A percentile compares a stretch with the other conserved stretches of the same genome.
Evolutionary conservation across 768 basidiomycete genomes (phyloP).

Genomic region (Botryobasidium botryosum): DNA sequence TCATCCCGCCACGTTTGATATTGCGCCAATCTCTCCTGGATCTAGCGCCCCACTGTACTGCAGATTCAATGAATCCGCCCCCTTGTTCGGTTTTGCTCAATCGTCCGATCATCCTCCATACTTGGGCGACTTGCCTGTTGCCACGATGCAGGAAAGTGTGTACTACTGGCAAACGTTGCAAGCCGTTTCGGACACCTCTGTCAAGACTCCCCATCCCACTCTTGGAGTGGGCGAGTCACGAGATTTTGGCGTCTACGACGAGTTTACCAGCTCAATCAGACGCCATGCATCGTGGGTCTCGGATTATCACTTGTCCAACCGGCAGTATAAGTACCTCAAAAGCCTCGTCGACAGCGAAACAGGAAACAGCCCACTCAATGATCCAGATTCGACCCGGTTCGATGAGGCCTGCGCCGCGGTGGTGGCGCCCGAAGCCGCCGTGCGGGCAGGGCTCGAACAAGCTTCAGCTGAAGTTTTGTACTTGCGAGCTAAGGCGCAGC

Average conservation of each 20-base stretch:
- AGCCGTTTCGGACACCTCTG: constrained; percentile 24
- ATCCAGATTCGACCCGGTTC: not conserved
- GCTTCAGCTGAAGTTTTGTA: too few species aligned
- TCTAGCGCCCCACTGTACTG: constrained; percentile 40
- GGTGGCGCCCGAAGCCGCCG: constrained; percentile 1
- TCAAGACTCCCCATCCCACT: not conserved
- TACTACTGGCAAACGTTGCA: constrained; percentile 44
- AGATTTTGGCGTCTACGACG: too few species aligned
- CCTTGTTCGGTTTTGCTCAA: constrained; percentile 42
- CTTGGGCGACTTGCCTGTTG: constrained; percentile 33
- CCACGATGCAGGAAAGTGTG: constrained; percentile 24
- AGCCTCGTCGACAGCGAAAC: constrained; percentile 5
- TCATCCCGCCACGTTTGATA: constrained; percentile 20
- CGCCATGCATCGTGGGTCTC: too few species aligned
- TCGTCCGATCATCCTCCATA: constrained; percentile 31
- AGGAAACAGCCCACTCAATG: not conserved
- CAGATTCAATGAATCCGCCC: constrained; percentile 37
- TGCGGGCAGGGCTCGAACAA: constrained; percentile 1
- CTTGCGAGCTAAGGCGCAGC: too few species aligned
- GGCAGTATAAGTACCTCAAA: constrained; percentile 4
- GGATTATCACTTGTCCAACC: constrained; percentile 2
- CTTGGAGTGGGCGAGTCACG: too few species aligned
- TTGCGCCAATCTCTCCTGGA: not conserved
- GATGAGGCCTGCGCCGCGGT: constrained; percentile 6
- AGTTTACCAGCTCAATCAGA: too few species aligned